Evolutionary conservation across 176 grass and related monocot genomes (phyloP).

Genomic region (Eleusine coracana): DNA sequence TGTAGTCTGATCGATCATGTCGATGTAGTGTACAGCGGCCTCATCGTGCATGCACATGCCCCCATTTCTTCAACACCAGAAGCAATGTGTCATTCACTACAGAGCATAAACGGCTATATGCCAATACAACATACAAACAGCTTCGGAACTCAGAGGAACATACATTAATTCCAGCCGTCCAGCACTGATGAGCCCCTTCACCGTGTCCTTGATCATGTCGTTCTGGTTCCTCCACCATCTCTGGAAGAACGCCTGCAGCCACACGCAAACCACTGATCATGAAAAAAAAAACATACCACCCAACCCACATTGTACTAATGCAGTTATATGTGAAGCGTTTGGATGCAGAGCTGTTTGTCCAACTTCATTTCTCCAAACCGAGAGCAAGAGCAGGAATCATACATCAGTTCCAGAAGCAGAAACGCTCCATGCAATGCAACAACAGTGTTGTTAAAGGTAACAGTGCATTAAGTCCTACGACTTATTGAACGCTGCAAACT

Average conservation of each 20-base stretch:
- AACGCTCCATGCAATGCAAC: not conserved
- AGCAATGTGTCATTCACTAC: conserved; percentile 25
- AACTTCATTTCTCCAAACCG: not conserved
- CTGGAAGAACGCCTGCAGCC: conserved; percentile 87
- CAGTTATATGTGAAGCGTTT: not conserved
- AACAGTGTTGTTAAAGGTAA: not conserved
- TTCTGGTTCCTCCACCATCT: conserved; percentile 91
- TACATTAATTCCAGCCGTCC: conserved; percentile 91
- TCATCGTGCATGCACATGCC: conserved; percentile 99
- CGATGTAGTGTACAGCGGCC: conserved; percentile 85
- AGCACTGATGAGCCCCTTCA: conserved; percentile 65
- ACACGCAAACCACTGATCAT: not conserved
- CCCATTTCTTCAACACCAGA: conserved; percentile 70
- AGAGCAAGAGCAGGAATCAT: not conserved
- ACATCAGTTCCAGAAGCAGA: not conserved
- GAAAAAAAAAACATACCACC: not conserved
- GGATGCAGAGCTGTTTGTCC: not conserved
- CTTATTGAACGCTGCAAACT: not conserved
- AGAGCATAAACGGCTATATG: not conserved
- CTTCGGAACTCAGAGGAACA: conserved; percentile 36
- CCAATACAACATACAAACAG: not conserved
- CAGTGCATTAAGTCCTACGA: conserved; percentile 11
- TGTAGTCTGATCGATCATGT: conserved; percentile 98
- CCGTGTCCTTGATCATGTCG: conserved; percentile 66
- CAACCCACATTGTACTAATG: not conserved